Conservation (phyloP, 2,329 filamentous ascomycete genomes). For the Zalaria obscura region DNA sequence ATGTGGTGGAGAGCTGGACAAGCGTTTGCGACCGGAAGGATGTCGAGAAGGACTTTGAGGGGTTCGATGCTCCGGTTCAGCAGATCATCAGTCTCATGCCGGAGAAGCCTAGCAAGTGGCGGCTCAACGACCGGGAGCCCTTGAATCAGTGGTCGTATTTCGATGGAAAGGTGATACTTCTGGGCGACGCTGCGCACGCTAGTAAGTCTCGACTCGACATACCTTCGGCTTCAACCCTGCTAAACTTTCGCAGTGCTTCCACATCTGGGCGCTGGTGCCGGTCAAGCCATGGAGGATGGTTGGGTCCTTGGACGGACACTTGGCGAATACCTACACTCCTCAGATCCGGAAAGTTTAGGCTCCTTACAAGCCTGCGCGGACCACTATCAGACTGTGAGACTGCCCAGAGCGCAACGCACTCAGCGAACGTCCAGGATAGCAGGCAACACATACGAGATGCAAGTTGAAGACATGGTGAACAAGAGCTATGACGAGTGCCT, state of each 20-base stretch:
- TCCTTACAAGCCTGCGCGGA: constrained; percentile 12
- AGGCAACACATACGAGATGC: constrained; percentile 22
- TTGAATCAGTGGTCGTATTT: constrained; percentile 28
- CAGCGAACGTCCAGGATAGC: constrained; percentile 17
- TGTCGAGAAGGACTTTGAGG: constrained; percentile 11
- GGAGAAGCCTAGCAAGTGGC: constrained; percentile 11
- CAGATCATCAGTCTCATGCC: constrained; percentile 13
- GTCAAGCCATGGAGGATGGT: constrained; percentile 31
- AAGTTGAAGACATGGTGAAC: constrained; percentile 19
- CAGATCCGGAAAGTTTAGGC: constrained; percentile 5
- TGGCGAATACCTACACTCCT: constrained; percentile 12
- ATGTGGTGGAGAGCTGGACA: constrained; percentile 23
- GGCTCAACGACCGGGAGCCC: constrained; percentile 12
- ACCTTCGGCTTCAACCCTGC: not conserved
- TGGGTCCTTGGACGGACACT: constrained; percentile 28
- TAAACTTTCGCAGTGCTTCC: constrained; percentile 28
- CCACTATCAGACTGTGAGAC: constrained; percentile 20
- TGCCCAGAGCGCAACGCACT: constrained; percentile 19
- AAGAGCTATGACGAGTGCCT: constrained; percentile 22
- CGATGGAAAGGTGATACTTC: constrained; percentile 27
- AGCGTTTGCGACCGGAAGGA: constrained; percentile 13
- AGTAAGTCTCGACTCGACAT: constrained; percentile 10
- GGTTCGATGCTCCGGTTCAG: constrained; percentile 12
- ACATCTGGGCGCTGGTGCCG: constrained; percentile 31
- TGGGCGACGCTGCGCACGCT: constrained; percentile 51